Evolutionary conservation across 345 rosid species (phyloP), one percentile per base, ranked within the genome.

Genomic region (Lepidium aucheri): DNA sequence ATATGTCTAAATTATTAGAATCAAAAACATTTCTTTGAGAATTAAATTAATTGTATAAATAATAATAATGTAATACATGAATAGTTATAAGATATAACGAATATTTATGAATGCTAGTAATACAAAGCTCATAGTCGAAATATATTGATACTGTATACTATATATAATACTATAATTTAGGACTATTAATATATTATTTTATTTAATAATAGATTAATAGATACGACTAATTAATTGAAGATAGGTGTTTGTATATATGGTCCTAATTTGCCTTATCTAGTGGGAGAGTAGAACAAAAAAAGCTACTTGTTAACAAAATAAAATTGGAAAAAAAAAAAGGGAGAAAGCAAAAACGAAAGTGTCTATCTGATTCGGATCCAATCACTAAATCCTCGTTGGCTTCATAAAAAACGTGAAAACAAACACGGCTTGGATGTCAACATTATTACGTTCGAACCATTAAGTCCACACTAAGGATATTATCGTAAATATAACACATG

Each of bases 291-390:
- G 20, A 43, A 65, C 30, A 17, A 44, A 18, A 42, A 52, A 41
- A 17, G 17, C 22, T 18, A 3, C 40, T 22, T 45, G 15, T 45
- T 5, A 18, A 8, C 20, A 53, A 2, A 33, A 34, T 15, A 16
- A 17, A 54, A 17, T 28, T 28, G 7, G 5, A 7, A 9, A 0
- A 6, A 9, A 58, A 46, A 36, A 45, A 10, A n/a, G n/a, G n/a
- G n/a, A n/a, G n/a, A n/a, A n/a, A 58, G 42, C 22, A 40, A 30
- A 39, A 62, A 63, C 63, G 45, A 12, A 64, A 39, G 65, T 54
- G 63, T 63, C 6, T 51, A 63, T 63, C 75, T 63, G 65, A 71
- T 28, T 63, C 7, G 65, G 75, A 71, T 71, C 65, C 75, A 63
- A 63, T 44, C 41, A 52, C 74, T 40, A 39, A 61, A 70, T 61